Conservation (phyloP, 345 rosid species). For the Populus nigra region DNA sequence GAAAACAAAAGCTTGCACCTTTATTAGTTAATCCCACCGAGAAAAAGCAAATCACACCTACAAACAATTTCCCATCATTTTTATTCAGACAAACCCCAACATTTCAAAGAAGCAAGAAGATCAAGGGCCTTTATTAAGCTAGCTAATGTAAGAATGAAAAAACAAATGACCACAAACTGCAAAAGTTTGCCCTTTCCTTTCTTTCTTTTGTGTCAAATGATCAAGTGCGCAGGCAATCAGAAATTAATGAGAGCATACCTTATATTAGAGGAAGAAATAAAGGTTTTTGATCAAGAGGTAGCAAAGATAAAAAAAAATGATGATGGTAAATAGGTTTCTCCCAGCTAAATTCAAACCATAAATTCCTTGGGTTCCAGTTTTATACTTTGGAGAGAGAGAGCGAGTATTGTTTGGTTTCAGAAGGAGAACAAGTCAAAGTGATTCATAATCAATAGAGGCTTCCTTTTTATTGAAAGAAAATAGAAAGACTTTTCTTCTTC, state of each 20-base stretch:
- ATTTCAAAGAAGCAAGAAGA: background rate
- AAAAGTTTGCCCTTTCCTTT: background rate
- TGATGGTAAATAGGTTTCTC: background rate
- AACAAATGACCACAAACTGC: background rate
- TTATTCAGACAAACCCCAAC: background rate
- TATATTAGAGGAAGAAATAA: background rate
- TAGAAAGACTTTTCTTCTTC: no score
- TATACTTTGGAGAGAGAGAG: background rate
- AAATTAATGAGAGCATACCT: background rate
- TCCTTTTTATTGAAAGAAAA: no score
- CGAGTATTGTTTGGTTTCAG: conserved; percentile 11
- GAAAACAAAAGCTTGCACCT: background rate
- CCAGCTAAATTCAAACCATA: background rate
- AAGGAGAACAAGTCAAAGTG: background rate
- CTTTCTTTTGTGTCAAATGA: background rate
- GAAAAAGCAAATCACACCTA: background rate
- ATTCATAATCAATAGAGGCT: background rate
- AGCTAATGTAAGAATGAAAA: no score
- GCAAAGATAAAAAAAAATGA: background rate
- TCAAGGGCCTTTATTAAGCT: background rate
- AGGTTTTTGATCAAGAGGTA: background rate
- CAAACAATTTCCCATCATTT: background rate
- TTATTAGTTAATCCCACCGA: background rate
- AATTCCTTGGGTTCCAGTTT: background rate
- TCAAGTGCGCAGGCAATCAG: background rate